Conservation (phyloP, 2,329 filamentous ascomycete genomes). For the Pseudogymnoascus sp. region DNA sequence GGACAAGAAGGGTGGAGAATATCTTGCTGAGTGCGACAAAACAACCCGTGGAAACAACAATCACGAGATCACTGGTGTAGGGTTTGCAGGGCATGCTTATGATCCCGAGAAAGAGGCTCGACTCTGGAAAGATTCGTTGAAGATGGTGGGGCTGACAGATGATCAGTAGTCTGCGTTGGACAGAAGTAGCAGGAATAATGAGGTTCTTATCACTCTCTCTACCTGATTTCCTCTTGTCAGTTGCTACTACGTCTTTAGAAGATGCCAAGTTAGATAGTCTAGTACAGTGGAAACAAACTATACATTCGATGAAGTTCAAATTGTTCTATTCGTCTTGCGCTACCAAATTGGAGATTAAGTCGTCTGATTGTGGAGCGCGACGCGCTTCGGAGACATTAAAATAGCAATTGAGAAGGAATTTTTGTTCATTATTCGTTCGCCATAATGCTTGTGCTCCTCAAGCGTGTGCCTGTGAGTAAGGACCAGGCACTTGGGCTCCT, state of each 20-base stretch:
- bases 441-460: background rate
- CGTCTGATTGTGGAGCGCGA: background rate
- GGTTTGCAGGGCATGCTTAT: constrained; percentile 28
- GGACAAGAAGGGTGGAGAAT: constrained; percentile 41
- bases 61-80: constrained; percentile 22
- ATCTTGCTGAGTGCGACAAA: constrained; percentile 39
- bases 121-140: constrained; percentile 38
- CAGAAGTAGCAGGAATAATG: constrained; percentile 23
- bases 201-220: background rate
- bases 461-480: background rate
- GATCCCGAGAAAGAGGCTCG: constrained; percentile 34
- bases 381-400: background rate
- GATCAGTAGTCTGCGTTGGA: constrained; percentile 6
- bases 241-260: background rate
- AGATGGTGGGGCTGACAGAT: constrained; percentile 27
- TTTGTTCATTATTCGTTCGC: background rate
- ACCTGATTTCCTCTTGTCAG: background rate
- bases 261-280: background rate
- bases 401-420: background rate
- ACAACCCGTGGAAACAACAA: constrained; percentile 27
- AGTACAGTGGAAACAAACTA: background rate
- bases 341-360: background rate
- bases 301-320: background rate
- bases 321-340: background rate
- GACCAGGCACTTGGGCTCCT: background rate